A percentile compares a stretch with the other conserved stretches of the same genome.
Conservation (phyloP, 108 stramenopile species). For the Licmophora abbreviata region DNA sequence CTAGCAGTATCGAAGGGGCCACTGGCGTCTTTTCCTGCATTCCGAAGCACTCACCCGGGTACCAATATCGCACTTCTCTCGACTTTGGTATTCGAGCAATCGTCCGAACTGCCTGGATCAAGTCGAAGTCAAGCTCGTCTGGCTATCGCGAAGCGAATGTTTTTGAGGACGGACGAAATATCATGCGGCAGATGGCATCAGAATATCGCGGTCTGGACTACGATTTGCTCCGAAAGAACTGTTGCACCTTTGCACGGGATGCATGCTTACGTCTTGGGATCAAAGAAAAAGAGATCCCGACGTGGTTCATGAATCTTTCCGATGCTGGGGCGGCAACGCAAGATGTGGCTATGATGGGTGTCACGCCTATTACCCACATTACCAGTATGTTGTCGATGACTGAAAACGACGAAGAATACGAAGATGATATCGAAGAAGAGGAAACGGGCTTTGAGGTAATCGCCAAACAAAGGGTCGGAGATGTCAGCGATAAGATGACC, state of each 20-base stretch:
- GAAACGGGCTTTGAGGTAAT: constrained; percentile 1
- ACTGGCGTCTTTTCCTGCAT: constrained; percentile 74
- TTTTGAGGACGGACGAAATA: constrained; percentile 44
- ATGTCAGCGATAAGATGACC: neutral
- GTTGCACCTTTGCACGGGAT: constrained; percentile 76
- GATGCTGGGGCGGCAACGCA: constrained; percentile 57
- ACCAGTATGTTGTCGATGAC: neutral
- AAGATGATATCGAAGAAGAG: neutral
- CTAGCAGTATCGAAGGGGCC: constrained; percentile 48
- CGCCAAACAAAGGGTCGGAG: neutral
- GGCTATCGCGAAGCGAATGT: constrained; percentile 29
- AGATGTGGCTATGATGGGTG: constrained; percentile 35
- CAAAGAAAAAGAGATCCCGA: constrained; percentile 66
- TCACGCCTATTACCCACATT: neutral
- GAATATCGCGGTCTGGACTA: constrained; percentile 76
- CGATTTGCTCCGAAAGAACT: constrained; percentile 74
- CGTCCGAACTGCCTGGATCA: constrained; percentile 27
- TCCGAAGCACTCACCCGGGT: constrained; percentile 65
- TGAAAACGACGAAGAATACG: neutral
- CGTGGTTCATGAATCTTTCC: constrained; percentile 73
- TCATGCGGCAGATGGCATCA: constrained; percentile 53
- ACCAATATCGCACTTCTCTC: constrained; percentile 62
- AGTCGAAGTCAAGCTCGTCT: constrained; percentile 6
- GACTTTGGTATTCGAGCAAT: constrained; percentile 56
- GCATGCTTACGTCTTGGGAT: constrained; percentile 65